phyloP scores from a whole-genome alignment of 352 stramenopile genomes.

The Saprolegnia diclina region DNA sequence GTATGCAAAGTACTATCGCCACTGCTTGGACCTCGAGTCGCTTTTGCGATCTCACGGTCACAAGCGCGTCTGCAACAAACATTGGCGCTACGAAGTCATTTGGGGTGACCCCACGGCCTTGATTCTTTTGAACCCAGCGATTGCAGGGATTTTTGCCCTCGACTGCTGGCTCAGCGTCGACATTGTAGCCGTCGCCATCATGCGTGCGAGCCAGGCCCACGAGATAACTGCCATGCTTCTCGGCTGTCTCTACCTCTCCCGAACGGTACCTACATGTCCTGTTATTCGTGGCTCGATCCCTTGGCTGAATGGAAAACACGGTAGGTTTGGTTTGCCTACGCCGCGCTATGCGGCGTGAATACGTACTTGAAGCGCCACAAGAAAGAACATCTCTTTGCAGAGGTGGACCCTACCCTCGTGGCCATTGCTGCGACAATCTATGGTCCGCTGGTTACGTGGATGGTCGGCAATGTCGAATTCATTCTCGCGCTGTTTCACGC shows the following conservation, averaged over 20 bases:
- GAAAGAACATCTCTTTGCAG: constrained; percentile 7
- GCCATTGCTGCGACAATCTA: neutral
- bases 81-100: neutral
- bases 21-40: neutral
- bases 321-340: constrained; percentile 25
- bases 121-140: neutral
- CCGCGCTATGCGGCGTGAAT: neutral
- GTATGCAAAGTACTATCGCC: neutral
- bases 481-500: neutral
- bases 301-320: too few relatives aligned
- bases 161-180: constrained; percentile 5
- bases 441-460: neutral
- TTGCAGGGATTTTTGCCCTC: neutral
- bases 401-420: constrained; percentile 12
- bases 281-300: too few relatives aligned
- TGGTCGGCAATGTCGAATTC: neutral
- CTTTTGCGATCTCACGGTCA: neutral
- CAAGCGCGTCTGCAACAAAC: neutral
- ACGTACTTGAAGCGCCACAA: neutral
- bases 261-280: neutral
- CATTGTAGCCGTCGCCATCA: neutral
- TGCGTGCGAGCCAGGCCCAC: neutral
- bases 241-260: neutral
- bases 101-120: neutral
- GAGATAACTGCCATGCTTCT: neutral